Percentiles rank a stretch among this genome's conserved stretches.
phyloP scores from a whole-genome alignment of 768 basidiomycete species.

The Boletus insuetus region DNA sequence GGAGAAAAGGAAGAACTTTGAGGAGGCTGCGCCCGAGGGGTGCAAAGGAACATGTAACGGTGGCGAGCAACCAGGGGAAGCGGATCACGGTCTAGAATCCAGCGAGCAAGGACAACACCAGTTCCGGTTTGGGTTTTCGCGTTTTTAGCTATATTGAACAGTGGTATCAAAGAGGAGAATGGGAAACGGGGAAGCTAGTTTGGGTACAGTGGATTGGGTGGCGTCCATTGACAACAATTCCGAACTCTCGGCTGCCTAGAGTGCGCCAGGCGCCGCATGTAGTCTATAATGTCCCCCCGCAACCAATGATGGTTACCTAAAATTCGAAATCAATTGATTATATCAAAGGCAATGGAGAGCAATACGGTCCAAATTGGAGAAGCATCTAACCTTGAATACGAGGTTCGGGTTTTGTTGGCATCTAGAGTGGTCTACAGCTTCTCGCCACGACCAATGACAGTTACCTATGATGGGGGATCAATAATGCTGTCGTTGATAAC shows the following conservation, averaged over 20 bases:
- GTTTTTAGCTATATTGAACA: constrained; percentile 15
- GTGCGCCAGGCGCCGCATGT: neutral
- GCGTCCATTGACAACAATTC: neutral
- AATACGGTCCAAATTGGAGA: neutral
- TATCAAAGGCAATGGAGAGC: neutral
- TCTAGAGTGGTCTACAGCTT: constrained; percentile 25
- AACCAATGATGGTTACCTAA: constrained; percentile 60
- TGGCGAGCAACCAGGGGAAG: no score
- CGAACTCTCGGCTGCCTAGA: neutral
- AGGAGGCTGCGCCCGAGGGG: neutral
- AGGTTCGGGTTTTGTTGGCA: constrained; percentile 73
- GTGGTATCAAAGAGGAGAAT: neutral
- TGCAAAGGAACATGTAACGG: neutral
- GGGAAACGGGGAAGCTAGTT: neutral
- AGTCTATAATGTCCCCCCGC: constrained; percentile 41
- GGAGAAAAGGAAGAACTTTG: neutral
- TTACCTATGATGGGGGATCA: constrained; percentile 39
- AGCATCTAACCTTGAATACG: constrained; percentile 72
- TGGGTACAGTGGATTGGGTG: constrained; percentile 11
- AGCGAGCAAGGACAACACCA: neutral
- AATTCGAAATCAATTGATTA: neutral
- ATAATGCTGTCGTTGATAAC: constrained; percentile 4
- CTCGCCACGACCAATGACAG: constrained; percentile 58
- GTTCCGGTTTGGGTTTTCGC: neutral
- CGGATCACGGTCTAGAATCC: neutral